Base-by-base conservation (phyloP, 2,329 filamentous ascomycete genomes). In the Trichoderma sp. region DNA sequence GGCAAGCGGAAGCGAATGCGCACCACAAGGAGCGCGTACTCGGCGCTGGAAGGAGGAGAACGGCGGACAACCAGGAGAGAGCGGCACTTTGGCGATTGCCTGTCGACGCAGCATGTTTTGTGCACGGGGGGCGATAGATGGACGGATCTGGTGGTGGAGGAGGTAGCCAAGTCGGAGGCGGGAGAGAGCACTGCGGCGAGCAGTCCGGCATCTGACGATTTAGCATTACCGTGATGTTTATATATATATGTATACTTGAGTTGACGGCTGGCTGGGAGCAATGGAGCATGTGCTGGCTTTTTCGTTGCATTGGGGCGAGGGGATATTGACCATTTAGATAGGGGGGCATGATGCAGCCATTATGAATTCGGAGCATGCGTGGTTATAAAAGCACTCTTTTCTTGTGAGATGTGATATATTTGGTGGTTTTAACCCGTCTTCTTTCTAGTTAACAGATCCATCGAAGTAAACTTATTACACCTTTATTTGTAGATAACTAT, bases 21-120 rank as follows among this genome's bases (percentile, higher is more conserved):
- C 27, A 93, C 85, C 3, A 96, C 93, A 0, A 82, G 92, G 64
- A 88, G 90, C 57, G 91, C 91, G 57, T 85, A 90, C 65, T 92
- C 91, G 39, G 93, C 93, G 0, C 80, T 94, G 0, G 92, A 95
- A 76, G 92, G 92, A 15, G 90, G 91, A 1, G 83, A 86, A 64
- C 86, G 92, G 70, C 84, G 84, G 34, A 87, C 81, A 2, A 92
- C 89, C 8, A 84, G 92, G 50, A 83, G 87, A 58, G 91, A 94
- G 69, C 85, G 84, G 68, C 95, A 92, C 83, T 94, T 96, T 74
- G 82, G 84, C 0, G 81, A 84, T 3, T 81, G 82, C 12, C 76
- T 92, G 10, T 89, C 91, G 72, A 81, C 87, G 4, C 76, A 81
- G 2, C 79, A 85, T 25, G 87, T 94, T 2, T 82, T 93, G 79